Percentiles rank a stretch among this genome's conserved stretches.
These are phyloP conservation scores for Aureobasidium sp. DNA, from an alignment of 2,329 filamentous ascomycete species.

Conservation along the genomic window DNA sequence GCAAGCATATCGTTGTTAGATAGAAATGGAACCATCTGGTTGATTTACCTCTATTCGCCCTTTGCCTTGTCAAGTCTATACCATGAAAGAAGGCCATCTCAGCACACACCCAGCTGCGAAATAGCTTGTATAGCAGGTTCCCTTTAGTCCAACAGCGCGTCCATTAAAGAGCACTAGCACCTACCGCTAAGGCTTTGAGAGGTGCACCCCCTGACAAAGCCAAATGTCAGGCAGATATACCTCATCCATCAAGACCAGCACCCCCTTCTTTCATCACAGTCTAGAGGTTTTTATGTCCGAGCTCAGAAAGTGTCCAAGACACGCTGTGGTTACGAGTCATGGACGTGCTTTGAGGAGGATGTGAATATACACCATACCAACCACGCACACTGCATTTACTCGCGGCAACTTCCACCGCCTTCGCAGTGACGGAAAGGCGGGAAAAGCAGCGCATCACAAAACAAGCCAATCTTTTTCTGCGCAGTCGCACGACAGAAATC, in stretches of 20 bases:
- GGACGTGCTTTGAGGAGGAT: not conserved
- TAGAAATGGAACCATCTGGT: not conserved
- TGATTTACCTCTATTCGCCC: not conserved
- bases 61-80: not conserved
- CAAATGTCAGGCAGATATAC: not conserved
- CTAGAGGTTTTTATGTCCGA: not conserved
- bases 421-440: not conserved
- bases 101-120: not conserved
- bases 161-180: not conserved
- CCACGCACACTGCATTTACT: not conserved
- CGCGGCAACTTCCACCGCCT: not conserved
- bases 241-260: not conserved
- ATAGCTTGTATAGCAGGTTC: not conserved
- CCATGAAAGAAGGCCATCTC: not conserved
- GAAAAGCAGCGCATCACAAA: not conserved
- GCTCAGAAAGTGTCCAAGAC: not conserved
- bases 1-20: not conserved
- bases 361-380: not conserved
- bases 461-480: not conserved
- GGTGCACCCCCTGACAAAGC: not conserved
- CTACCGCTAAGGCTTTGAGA: not conserved
- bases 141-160: not conserved
- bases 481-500: not conserved
- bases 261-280: no score
- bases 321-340: not conserved